Evolutionary conservation across 371 early-diverging fungal species (phyloP), one percentile per base, ranked within the genome.

Genomic region (Apophysomyces ossiformis): DNA sequence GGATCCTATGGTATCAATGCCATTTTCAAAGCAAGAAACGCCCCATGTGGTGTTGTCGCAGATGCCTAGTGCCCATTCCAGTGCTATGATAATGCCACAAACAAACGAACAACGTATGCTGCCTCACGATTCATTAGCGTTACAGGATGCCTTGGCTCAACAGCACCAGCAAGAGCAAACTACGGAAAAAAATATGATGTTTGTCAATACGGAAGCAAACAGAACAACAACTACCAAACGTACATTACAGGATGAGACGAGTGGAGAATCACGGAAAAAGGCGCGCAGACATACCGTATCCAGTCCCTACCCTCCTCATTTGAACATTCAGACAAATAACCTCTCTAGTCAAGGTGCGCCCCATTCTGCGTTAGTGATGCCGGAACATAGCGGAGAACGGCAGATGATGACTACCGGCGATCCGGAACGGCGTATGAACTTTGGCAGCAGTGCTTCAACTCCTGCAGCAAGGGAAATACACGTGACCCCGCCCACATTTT

Each of bases 211-310:
- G 3, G 18, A 47, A 1, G 21, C 13, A 1, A 47, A 47, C 16
- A n/a, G 18, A 18, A 47, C 47, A 15, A 7, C 21, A 21, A 18
- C 47, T 21, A 16, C 47, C 13, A 47, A 47, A 47, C 47, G 47
- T n/a, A 47, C 47, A 7, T 15, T 47, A 47, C 47, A 47, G 47
- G 47, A 47, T 18, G 47, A 47, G 2, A n/a, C 21, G 18, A 18
- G 7, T 18, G 18, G 18, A 2, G 47, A 47, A n/a, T 47, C 47
- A 0, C 57, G 68, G 21, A 67, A 63, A 58, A 67, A 67, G 46
- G 61, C 61, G 26, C 43, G 68, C 18, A 43, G 68, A 18, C 62
- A 67, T 18, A 67, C 68, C 11, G 57, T 67, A 61, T 67, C 68
- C 8, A 66, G 61, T 15, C 63, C 68, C 43, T 67, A 56, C 11